These are phyloP conservation scores for Apiospora phragmitis DNA, from an alignment of 2,329 filamentous ascomycete species.

Conservation along the genomic window DNA sequence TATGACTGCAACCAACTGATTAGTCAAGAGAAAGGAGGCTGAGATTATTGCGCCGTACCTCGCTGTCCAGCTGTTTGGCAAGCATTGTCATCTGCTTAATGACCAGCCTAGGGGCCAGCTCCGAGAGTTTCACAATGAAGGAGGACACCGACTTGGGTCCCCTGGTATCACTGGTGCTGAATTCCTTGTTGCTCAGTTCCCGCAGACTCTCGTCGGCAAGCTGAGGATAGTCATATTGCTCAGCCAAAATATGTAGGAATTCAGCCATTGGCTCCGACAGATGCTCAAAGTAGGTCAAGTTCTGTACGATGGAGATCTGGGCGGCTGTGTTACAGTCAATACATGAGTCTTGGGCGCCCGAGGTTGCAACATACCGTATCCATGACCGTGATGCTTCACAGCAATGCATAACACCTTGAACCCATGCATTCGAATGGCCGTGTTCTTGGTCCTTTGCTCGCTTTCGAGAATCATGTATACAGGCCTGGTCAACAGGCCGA, in stretches of 20 bases:
- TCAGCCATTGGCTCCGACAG: conserved; percentile 99
- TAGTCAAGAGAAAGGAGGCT: not conserved
- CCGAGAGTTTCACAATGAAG: conserved; percentile 91
- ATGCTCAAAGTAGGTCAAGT: conserved; percentile 96
- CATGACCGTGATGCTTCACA: conserved; percentile 96
- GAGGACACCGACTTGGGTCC: conserved; percentile 95
- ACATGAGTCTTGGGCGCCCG: not conserved
- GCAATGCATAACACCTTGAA: conserved; percentile 97
- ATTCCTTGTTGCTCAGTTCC: conserved; percentile 96
- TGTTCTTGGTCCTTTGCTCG: conserved; percentile 88
- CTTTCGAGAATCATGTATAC: conserved; percentile 94
- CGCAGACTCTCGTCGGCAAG: conserved; percentile 90
- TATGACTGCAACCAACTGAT: conserved; percentile 62
- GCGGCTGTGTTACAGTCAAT: conserved; percentile 61
- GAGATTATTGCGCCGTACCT: conserved; percentile 50
- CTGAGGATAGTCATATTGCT: conserved; percentile 97
- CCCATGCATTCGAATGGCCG: conserved; percentile 88
- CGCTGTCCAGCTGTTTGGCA: conserved; percentile 92
- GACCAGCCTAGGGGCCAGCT: conserved; percentile 85
- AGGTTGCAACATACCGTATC: conserved; percentile 67
- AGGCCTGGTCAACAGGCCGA: conserved; percentile 86
- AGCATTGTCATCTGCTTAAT: conserved; percentile 97
- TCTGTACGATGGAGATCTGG: conserved; percentile 97
- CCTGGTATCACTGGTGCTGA: conserved; percentile 93
- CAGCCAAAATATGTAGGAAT: conserved; percentile 90